A percentile compares a stretch with the other conserved stretches of the same genome.
Conservation (phyloP, 208 protist species). For the Wallacemonas sp. region DNA sequence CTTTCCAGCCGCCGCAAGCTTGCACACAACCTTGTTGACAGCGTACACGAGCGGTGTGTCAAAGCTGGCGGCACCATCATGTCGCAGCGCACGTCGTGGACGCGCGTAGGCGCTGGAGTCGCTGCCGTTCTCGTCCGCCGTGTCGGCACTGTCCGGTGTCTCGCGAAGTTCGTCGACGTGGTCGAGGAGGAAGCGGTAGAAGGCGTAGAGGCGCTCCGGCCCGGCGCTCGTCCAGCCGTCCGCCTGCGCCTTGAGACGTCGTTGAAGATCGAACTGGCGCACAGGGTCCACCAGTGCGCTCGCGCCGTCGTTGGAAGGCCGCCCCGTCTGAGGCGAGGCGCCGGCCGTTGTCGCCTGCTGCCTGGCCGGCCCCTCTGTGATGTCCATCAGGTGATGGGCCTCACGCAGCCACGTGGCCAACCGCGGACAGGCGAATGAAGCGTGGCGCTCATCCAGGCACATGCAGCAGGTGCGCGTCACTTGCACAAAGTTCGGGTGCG, state of each 20-base stretch:
- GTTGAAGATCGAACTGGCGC: constrained; percentile 15
- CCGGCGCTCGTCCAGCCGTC: constrained; percentile 81
- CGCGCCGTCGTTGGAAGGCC: not conserved
- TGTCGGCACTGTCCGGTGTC: not conserved
- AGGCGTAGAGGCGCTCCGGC: constrained; percentile 75
- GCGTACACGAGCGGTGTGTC: constrained; percentile 70
- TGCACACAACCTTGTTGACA: constrained; percentile 59
- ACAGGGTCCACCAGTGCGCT: constrained; percentile 13
- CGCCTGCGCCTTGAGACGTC: constrained; percentile 66
- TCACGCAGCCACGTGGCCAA: constrained; percentile 58
- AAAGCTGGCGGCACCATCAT: not conserved
- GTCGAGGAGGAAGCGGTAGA: constrained; percentile 71
- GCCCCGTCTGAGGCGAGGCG: not conserved
- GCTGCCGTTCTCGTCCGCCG: not conserved
- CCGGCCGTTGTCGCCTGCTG: not conserved
- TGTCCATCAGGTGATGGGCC: constrained; percentile 24
- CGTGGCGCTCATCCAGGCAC: constrained; percentile 83
- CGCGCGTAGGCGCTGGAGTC: not conserved
- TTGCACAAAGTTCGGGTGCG: constrained; percentile 83
- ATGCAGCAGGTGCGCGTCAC: constrained; percentile 87
- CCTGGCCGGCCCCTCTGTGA: not conserved
- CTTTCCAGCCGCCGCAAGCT: constrained; percentile 43
- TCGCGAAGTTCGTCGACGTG: constrained; percentile 42
- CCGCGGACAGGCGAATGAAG: constrained; percentile 69
- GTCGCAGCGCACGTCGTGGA: not conserved